phyloP scores from a whole-genome alignment of 2,329 filamentous ascomycete genomes.

The Diaporthe sp. region DNA sequence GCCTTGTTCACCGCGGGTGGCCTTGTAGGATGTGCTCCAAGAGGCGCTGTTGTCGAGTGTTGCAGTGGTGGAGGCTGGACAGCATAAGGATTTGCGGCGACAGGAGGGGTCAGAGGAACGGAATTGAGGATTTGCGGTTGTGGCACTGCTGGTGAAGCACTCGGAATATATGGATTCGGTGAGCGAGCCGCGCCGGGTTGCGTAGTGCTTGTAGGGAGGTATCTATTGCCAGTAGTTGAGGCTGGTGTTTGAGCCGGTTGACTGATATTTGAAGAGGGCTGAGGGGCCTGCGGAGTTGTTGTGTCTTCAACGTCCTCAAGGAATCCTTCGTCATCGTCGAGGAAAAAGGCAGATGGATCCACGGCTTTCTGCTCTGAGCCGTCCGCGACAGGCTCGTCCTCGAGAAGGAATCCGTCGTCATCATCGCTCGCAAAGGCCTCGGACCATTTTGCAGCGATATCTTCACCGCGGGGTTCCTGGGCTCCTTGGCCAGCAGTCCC shows the following conservation, averaged over 20 bases:
- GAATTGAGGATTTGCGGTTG: slow-evolving; percentile 43
- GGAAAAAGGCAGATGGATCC: slow-evolving; percentile 77
- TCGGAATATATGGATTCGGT: slow-evolving; percentile 46
- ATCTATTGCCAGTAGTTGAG: slow-evolving; percentile 52
- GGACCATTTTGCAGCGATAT: slow-evolving; percentile 86
- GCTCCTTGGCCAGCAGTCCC: slow-evolving; percentile 44
- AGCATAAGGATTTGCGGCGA: slow-evolving; percentile 39
- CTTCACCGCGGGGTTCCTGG: slow-evolving; percentile 61
- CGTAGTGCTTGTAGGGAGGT: slow-evolving; percentile 49
- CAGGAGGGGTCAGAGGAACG: slow-evolving; percentile 37
- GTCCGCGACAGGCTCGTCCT: slow-evolving; percentile 61
- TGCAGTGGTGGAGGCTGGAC: slow-evolving; percentile 45
- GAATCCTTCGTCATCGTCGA: slow-evolving; percentile 89
- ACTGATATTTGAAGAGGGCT: slow-evolving; percentile 46
- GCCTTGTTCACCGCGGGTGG: slow-evolving; percentile 67
- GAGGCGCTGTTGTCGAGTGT: slow-evolving; percentile 50
- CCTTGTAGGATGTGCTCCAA: slow-evolving; percentile 54
- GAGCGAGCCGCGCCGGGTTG: slow-evolving; percentile 46
- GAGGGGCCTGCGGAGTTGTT: slow-evolving; percentile 46
- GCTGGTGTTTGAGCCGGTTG: slow-evolving; percentile 44
- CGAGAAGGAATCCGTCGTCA: slow-evolving; percentile 72
- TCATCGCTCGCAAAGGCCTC: slow-evolving; percentile 85
- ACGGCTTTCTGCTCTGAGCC: slow-evolving; percentile 59
- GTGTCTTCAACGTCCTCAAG: slow-evolving; percentile 76
- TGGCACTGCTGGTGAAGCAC: slow-evolving; percentile 36